Evolutionary conservation across 1,284 basidiomycete genomes (phyloP).

Genomic region (Porogramme epimiltina): DNA sequence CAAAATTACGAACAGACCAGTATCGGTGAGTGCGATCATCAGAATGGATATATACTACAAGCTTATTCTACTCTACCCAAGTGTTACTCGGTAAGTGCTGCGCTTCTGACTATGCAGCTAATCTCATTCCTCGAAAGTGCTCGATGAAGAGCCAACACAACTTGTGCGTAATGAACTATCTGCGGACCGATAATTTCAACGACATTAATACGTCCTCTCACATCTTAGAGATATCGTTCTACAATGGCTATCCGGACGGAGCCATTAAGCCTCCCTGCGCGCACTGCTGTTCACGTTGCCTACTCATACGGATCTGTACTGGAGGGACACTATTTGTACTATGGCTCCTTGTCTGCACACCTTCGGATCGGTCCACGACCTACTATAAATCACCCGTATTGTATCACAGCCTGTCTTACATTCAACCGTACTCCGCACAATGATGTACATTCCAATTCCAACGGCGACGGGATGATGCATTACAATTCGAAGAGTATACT

Average conservation of each 20-base stretch:
- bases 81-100: constrained; percentile 75
- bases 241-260: constrained; percentile 68
- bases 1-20: constrained; percentile 81
- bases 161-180: constrained; percentile 50
- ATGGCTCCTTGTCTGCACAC: not conserved
- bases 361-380: too few relatives aligned
- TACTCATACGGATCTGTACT: constrained; percentile 9
- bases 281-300: too few relatives aligned
- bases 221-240: constrained; percentile 76
- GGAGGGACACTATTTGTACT: constrained; percentile 12
- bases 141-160: constrained; percentile 96
- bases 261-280: constrained; percentile 59
- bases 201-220: not conserved
- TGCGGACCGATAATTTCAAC: not conserved
- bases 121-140: constrained; percentile 49
- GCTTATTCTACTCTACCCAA: constrained; percentile 35
- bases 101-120: constrained; percentile 18
- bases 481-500: not conserved
- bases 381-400: not conserved
- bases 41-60: not conserved
- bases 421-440: not conserved
- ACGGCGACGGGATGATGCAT: not conserved
- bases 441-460: not conserved
- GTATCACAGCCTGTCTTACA: not conserved
- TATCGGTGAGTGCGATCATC: constrained; percentile 67